Evolutionary conservation across 768 basidiomycete species (phyloP), one percentile per base, ranked within the genome.

Genomic region (Xerocomellus dryophilus): DNA sequence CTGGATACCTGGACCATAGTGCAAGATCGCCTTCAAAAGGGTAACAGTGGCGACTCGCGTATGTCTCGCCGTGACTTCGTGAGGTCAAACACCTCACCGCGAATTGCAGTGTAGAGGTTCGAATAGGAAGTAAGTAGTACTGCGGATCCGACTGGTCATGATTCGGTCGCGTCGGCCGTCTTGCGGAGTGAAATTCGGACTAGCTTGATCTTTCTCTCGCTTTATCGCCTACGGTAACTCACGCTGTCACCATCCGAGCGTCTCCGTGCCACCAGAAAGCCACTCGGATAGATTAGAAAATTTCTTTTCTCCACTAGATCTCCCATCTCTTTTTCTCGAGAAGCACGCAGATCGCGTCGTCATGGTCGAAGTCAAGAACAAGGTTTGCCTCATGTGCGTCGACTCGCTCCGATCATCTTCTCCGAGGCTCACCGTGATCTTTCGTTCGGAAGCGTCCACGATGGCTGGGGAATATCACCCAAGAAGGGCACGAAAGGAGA

Each of bases 401-500:
- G 32, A 43, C 25, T 38, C 25, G 12, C 20, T 29, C 40, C 6
- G 15, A 36, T 45, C 43, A 12, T 8, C 6, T n/a, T 18, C 9
- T 18, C 17, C 15, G 14, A 43, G n/a, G 14, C 50, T 48, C 43
- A 47, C 41, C 21, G 6, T 10, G 8, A 21, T 34, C 36, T 35
- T 32, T 43, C 3, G 14, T 43, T 43, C 25, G 15, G 44, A 58
- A 92, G 88, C 66, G 93, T 98, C 32, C 94, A 98, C 77, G 94
- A 98, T 76, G 95, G 95, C 21, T 98, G 94, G 94, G 94, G 94
- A 51, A 78, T 95, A 61, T 81, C 88, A 15, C 74, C 76, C 11
- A 69, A 82, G 57, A 71, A 80, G 34, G 88, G 87, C 32, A 81
- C 80, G 54, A 86, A 93, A 65, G 94, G 95, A 42, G 86, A 96